These are phyloP conservation scores for Microbotryum lychnidis-dioicae DNA, from an alignment of 1,284 basidiomycete species.

Conservation along the genomic window DNA sequence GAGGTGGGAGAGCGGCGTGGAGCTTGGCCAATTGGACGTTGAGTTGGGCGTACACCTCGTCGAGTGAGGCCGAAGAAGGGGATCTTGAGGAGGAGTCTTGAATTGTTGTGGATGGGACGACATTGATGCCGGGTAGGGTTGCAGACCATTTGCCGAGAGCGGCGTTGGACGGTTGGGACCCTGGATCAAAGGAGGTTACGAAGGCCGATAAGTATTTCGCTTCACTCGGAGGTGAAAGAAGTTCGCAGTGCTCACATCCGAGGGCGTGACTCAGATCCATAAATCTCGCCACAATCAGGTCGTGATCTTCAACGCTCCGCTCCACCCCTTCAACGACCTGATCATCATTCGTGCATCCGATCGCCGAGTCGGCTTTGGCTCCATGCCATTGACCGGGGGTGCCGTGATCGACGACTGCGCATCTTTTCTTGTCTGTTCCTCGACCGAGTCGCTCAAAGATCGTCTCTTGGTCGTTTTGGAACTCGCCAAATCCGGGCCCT, in stretches of 20 bases:
- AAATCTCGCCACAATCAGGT: slow-evolving; percentile 72
- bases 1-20: slow-evolving; percentile 59
- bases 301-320: slow-evolving; percentile 55
- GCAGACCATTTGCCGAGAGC: slow-evolving; percentile 12
- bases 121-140: slow-evolving; percentile 2
- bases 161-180: slow-evolving; percentile 28
- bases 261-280: slow-evolving; percentile 63
- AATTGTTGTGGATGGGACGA: not conserved
- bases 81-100: not conserved
- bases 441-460: slow-evolving; percentile 74
- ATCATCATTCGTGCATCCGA: slow-evolving; percentile 64
- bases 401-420: slow-evolving; percentile 74
- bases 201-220: not conserved
- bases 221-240: not conserved
- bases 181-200: not conserved
- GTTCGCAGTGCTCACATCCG: slow-evolving; percentile 56
- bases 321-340: slow-evolving; percentile 56
- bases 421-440: slow-evolving; percentile 43
- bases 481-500: slow-evolving; percentile 75
- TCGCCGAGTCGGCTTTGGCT: slow-evolving; percentile 62
- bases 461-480: slow-evolving; percentile 65
- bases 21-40: slow-evolving; percentile 56
- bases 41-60: slow-evolving; percentile 41
- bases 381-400: slow-evolving; percentile 73
- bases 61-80: not conserved